Conservation (phyloP, 108 stramenopile species). For the Phaeodactylum tricornutum region DNA sequence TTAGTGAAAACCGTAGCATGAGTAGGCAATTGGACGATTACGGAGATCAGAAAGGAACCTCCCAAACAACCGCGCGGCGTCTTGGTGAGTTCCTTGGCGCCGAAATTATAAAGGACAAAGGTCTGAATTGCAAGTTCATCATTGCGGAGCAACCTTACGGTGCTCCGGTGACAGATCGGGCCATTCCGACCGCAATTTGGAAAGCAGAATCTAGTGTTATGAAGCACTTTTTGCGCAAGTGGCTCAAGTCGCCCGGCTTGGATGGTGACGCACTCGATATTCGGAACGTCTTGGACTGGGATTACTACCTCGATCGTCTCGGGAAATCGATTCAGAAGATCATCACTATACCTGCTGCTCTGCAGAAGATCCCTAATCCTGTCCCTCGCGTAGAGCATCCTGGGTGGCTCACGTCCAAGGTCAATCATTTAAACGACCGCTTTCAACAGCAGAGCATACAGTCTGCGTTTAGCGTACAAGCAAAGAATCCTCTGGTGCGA, state of each 20-base stretch:
- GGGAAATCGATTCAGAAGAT: slow-evolving; percentile 97
- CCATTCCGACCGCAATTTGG: slow-evolving; percentile 96
- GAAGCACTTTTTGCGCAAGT: slow-evolving; percentile 87
- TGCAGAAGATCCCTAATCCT: slow-evolving; percentile 93
- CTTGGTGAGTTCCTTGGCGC: slow-evolving; percentile 96
- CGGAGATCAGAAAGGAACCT: slow-evolving; percentile 93
- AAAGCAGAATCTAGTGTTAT: slow-evolving; percentile 72
- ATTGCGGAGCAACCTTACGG: slow-evolving; percentile 91
- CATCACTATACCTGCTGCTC: slow-evolving; percentile 97
- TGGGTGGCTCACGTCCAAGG: slow-evolving; percentile 86
- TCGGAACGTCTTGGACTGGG: slow-evolving; percentile 93
- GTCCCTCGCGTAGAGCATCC: slow-evolving; percentile 93
- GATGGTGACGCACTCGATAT: slow-evolving; percentile 88
- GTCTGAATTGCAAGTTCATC: slow-evolving; percentile 96
- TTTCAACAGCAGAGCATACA: slow-evolving; percentile 82
- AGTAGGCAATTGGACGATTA: slow-evolving; percentile 96
- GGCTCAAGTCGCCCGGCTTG: slow-evolving; percentile 83
- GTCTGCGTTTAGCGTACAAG: slow-evolving; percentile 77
- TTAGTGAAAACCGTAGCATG: slow-evolving; percentile 96
- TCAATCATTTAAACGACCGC: slow-evolving; percentile 75
- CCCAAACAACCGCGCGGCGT: slow-evolving; percentile 95
- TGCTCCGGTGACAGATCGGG: slow-evolving; percentile 93
- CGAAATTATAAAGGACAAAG: slow-evolving; percentile 97
- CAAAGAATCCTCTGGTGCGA: too few relatives aligned
- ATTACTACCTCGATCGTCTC: slow-evolving; percentile 93